Base-by-base conservation (phyloP, 371 early-diverging fungal species). In the Mucor plumbeus region DNA sequence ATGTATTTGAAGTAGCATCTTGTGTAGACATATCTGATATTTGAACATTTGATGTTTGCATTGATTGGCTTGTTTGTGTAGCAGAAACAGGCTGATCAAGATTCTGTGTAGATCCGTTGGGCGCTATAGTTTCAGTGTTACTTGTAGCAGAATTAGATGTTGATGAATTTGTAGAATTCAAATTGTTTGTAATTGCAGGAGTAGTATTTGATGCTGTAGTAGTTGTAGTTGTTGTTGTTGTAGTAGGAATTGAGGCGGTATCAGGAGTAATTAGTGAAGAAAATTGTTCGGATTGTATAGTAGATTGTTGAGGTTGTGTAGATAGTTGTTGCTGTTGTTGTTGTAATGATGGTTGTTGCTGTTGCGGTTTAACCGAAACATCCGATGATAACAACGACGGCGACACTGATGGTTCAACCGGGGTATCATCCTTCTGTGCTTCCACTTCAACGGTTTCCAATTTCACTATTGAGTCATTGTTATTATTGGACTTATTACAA, bases 341-440 rank as follows among this genome's bases (percentile, higher is more conserved):
- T 47, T 43, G 48, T 19, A 50, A 10, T 41, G 56, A 5, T 55
- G 56, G 56, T 55, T 7, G 35, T 55, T 55, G 56, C 17, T 33
- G 56, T 61, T 50, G 59, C 35, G 33, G 40, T 58, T 65, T 48
- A 31, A 35, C 55, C n/a, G 55, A 35, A 34, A 55, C 55, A 55
- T 55, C 50, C 50, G 50, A 50, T 50, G 50, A 26, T 26, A 19
- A 26, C 26, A 50, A 50, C 50, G 50, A 26, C 26, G 56, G 34
- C 35, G 56, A 55, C 33, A 35, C 7, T n/a, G 61, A 36, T 55
- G 61, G 62, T 26, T 62, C 63, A 43, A 63, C 63, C 39, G 44
- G 68, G 40, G 59, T 58, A 50, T 68, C 63, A 58, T 68, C 62
- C 35, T 57, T 47, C 26, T 38, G 36, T 21, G 55, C 53, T 39